A percentile compares a stretch with the other conserved stretches of the same genome.
Evolutionary conservation across 1,284 basidiomycete genomes (phyloP).

Genomic region (Naganishia cerealis): DNA sequence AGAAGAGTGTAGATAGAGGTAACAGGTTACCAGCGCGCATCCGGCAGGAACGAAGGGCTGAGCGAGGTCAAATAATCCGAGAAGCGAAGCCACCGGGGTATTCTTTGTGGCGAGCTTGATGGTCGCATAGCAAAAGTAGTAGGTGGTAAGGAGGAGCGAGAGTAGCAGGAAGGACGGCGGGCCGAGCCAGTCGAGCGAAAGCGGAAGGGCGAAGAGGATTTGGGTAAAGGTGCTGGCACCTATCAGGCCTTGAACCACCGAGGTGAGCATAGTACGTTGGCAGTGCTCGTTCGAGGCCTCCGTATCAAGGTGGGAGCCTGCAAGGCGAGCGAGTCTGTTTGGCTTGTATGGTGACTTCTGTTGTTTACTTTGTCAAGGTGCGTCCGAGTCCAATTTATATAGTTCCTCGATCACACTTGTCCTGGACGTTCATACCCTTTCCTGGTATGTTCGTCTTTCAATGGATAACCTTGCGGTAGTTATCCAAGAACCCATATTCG

Average conservation of each 20-base stretch:
- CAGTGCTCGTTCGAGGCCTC: neutral
- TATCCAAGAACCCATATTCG: too few species aligned
- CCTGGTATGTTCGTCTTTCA: too few species aligned
- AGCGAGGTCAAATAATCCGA: slow-evolving; percentile 48
- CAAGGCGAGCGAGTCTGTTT: neutral
- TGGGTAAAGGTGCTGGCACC: slow-evolving; percentile 27
- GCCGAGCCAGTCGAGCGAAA: slow-evolving; percentile 35
- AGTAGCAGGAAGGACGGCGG: slow-evolving; percentile 54
- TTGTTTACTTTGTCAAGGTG: slow-evolving; percentile 8
- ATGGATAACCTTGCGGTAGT: too few species aligned
- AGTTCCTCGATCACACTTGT: neutral
- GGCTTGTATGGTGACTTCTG: neutral
- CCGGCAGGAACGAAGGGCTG: slow-evolving; percentile 47
- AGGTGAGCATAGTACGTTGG: slow-evolving; percentile 21
- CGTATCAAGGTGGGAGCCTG: neutral
- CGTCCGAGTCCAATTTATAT: too few species aligned
- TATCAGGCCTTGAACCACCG: slow-evolving; percentile 19
- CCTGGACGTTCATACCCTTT: too few species aligned
- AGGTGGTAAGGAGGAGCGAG: slow-evolving; percentile 51
- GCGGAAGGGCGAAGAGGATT: slow-evolving; percentile 42
- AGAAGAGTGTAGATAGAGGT: slow-evolving; percentile 44
- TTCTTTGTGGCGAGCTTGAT: slow-evolving; percentile 51
- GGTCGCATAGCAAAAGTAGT: slow-evolving; percentile 52
- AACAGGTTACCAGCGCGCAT: slow-evolving; percentile 31
- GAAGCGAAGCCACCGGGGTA: slow-evolving; percentile 48